Evolutionary conservation across 2,329 filamentous ascomycete genomes (phyloP), one percentile per base, ranked within the genome.

Genomic region (Byssochlamys sp.): DNA sequence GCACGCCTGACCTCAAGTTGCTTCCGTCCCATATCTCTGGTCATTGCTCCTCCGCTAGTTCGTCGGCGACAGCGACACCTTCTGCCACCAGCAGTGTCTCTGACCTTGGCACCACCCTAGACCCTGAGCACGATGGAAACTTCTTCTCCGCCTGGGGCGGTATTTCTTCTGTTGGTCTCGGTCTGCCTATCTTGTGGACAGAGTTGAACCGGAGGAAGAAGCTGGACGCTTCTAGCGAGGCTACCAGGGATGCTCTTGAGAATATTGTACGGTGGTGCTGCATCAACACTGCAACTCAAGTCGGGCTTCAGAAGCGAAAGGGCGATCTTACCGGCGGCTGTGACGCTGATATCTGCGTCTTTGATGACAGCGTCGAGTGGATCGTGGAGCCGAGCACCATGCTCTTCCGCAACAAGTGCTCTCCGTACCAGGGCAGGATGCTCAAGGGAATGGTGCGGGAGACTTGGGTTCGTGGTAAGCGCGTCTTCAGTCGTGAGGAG

Each of bases 91-190:
- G 59, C 50, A 55, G 56, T 39, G 57, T 59, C 2, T 55, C 75
- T 2, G 59, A 65, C 39, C 53, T 62, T 24, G 53, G 61, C n/a
- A 52, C 71, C 54, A 59, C 69, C 55, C 56, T 64, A 59, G 60
- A 69, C 50, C 72, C 75, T 14, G 65, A 67, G 5, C 69, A 76
- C 19, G 67, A 73, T 10, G 94, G 94, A 39, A 90, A 97, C 75
- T 97, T 99, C 80, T 94, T 97, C 75, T 85, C 88, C 3, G 91
- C 91, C 0, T 99, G 94, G 94, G 94, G 94, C 56, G 94, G 94
- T 12, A 96, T 99, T 67, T 92, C 89, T 3, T 94, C 89, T 3
- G 92, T 99, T 19, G 94, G 94, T 0, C 83, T 99, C 1, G 94
- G 94, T 0, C 81, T 99, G 3, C 90, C 90, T 3, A 96, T 99